phyloP scores from a whole-genome alignment of 2,329 filamentous ascomycete genomes.

The Fonsecaea pugnacius region DNA sequence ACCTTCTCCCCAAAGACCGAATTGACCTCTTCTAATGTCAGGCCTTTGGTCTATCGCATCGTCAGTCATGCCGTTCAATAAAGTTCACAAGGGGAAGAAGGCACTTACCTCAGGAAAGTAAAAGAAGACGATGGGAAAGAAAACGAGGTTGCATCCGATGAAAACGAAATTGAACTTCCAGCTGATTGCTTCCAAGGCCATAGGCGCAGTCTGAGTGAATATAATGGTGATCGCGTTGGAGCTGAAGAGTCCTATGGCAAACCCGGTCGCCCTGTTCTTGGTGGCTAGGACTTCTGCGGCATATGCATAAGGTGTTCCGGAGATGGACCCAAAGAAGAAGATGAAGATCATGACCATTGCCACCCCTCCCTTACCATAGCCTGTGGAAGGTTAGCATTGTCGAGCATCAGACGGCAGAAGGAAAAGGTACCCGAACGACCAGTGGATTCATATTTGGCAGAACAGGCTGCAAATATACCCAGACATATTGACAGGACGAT shows the following conservation, averaged over 20 bases:
- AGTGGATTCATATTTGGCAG: neutral
- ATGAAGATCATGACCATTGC: constrained; percentile 5
- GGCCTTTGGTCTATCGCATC: too few species aligned
- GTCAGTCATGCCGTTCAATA: too few species aligned
- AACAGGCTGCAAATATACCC: neutral
- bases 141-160: neutral
- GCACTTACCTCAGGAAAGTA: constrained; percentile 3
- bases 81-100: too few species aligned
- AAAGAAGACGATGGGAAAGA: constrained; percentile 3
- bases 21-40: too few species aligned
- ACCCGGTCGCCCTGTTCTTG: neutral
- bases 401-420: too few species aligned
- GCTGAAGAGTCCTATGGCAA: neutral
- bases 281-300: constrained; percentile 1
- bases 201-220: constrained; percentile 7
- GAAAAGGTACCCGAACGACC: neutral
- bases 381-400: neutral
- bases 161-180: constrained; percentile 8
- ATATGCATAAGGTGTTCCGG: neutral
- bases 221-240: constrained; percentile 1
- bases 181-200: neutral
- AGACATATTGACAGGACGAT: constrained; percentile 1
- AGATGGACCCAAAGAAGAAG: neutral
- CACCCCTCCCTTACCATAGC: constrained; percentile 1
- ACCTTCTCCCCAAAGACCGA: neutral